These are phyloP conservation scores for Gaeumannomyces sp. DNA, from an alignment of 2,329 filamentous ascomycete genomes.

Conservation along the genomic window DNA sequence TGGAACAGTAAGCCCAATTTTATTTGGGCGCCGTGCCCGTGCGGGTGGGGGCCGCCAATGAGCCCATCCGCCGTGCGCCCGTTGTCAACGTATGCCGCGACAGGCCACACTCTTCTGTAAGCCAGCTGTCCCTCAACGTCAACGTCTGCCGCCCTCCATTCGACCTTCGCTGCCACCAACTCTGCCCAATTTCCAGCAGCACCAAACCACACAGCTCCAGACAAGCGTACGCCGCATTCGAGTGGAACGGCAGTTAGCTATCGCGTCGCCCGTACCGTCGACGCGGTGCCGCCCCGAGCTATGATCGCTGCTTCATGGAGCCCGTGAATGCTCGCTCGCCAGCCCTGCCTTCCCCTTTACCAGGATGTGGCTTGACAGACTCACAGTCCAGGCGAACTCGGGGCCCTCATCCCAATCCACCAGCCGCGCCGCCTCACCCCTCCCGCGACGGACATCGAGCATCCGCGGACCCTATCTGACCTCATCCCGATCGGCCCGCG, in stretches of 20 bases:
- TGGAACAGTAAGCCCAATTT: too few species aligned
- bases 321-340: background rate
- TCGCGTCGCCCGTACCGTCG: constrained; percentile 1
- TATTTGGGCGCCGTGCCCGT: background rate
- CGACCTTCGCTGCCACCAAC: background rate
- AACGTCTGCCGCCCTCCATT: background rate
- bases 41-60: background rate
- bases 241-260: background rate
- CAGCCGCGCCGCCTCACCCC: constrained; percentile 66
- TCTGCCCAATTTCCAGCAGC: background rate
- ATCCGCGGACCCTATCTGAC: constrained; percentile 63
- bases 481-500: constrained; percentile 63
- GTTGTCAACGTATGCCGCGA: background rate
- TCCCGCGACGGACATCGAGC: constrained; percentile 59
- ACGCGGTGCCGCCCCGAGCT: constrained; percentile 2
- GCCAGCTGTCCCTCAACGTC: constrained; percentile 1
- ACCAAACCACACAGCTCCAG: background rate
- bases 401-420: constrained; percentile 52
- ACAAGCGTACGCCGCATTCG: background rate
- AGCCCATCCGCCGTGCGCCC: background rate
- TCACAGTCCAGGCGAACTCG: constrained; percentile 47
- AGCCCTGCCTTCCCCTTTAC: constrained; percentile 3
- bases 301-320: constrained; percentile 5
- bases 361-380: constrained; percentile 85
- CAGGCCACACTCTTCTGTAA: background rate